Base-by-base conservation (phyloP, 2,329 filamentous ascomycete genomes). In the Penicillium sp. region DNA sequence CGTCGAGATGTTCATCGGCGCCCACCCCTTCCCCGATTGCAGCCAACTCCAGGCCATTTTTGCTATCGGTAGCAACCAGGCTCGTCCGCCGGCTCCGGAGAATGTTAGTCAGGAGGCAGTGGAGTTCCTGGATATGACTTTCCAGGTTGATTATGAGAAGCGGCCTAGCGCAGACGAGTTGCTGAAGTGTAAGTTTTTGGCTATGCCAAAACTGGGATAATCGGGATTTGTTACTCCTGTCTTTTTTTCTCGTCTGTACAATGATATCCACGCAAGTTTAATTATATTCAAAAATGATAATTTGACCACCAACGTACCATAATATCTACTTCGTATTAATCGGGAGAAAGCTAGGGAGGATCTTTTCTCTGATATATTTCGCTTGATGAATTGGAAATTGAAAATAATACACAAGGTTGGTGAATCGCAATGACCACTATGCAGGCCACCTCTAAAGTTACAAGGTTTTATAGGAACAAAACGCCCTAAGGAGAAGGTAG, bases 1-100 rank as follows among this genome's bases (percentile, higher is more conserved):
- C 14, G 93, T 99, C 23, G 94, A 99, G 79, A 99, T 99, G 94
- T 96, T 97, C 82, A 97, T 94, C 12, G 94, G 94, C 53, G 89
- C 86, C 43, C 94, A 97, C 72, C 94, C 94, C 1, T 97, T 97
- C 81, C 94, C 94, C 0, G 93, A 96, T 76, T 96, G 92, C 79
- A 95, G 90, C 57, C 95, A 99, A 75, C 81, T 99, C 60, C 94
- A 99, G 73, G 94, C 94, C 57, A 97, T 99, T 69, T 99, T 99
- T 82, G 96, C 96, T 79, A 97, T 99, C 71, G 92, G 92, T 37
- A 92, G 89, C 61, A 87, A 89, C 63, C 89, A 90, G 73, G 91
- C 92, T 23, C 87, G 90, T 43, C 94, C 94, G 0, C 92, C 90
- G 15, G 89, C 96, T 53, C 94, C 94, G 0, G 90, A 95, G 12